phyloP scores from a whole-genome alignment of 2,329 filamentous ascomycete genomes.

The Penicillium sp. region DNA sequence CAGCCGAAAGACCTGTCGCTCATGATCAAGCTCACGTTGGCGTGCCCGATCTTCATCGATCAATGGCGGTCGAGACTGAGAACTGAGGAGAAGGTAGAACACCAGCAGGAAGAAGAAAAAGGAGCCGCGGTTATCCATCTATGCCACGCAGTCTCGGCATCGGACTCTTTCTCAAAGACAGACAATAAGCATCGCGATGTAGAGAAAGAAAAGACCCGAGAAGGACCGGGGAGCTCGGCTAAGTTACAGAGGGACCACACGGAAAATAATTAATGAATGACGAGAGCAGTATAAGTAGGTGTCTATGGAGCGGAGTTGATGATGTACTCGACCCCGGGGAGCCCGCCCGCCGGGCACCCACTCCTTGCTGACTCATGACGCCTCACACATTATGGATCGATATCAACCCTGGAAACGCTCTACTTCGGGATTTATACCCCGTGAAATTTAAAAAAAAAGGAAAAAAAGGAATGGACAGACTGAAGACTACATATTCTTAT shows the following conservation, averaged over 20 bases:
- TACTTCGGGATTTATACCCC: slow-evolving; percentile 5
- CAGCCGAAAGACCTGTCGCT: slow-evolving; percentile 51
- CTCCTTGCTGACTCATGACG: slow-evolving; percentile 21
- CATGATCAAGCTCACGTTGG: slow-evolving; percentile 50
- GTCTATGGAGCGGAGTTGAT: slow-evolving; percentile 16
- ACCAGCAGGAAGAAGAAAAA: slow-evolving; percentile 51
- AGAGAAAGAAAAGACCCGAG: slow-evolving; percentile 1
- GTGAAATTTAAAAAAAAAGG: not conserved
- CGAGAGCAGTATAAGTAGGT: slow-evolving; percentile 17
- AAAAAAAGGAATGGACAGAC: not conserved
- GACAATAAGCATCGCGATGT: slow-evolving; percentile 27
- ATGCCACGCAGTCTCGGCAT: slow-evolving; percentile 29
- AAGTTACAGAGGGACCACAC: slow-evolving; percentile 5
- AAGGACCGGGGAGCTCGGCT: not conserved
- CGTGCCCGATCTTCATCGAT: slow-evolving; percentile 44
- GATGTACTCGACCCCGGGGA: slow-evolving; percentile 25
- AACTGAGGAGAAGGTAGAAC: slow-evolving; percentile 53
- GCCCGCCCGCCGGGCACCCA: slow-evolving; percentile 12
- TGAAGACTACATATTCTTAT: not conserved
- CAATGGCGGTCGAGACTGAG: slow-evolving; percentile 43
- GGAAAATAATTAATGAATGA: slow-evolving; percentile 21
- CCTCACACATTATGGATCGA: slow-evolving; percentile 5
- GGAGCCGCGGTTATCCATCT: slow-evolving; percentile 49
- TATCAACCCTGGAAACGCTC: slow-evolving; percentile 6
- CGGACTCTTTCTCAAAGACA: slow-evolving; percentile 21